Evolutionary conservation across 2,329 filamentous ascomycete genomes (phyloP).

Genomic region (Exophiala lecanii-corni): DNA sequence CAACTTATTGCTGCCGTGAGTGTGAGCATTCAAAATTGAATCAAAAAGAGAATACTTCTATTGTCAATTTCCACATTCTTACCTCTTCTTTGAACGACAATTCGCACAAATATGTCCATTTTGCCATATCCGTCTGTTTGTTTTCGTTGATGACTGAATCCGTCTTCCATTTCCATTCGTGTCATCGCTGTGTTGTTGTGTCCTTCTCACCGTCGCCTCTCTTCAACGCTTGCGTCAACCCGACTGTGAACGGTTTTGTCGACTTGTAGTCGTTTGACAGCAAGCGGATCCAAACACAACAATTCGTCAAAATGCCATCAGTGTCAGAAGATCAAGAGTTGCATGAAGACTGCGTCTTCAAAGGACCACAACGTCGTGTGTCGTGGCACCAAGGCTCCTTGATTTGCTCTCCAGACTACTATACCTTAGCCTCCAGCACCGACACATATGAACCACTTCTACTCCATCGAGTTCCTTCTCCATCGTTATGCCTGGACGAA

Average conservation of each 20-base stretch:
- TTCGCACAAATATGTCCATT: background rate
- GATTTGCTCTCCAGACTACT: background rate
- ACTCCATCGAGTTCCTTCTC: constrained; percentile 14
- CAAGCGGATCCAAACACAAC: constrained; percentile 1
- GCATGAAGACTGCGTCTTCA: background rate
- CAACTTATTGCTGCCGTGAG: background rate
- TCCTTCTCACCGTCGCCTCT: constrained; percentile 1
- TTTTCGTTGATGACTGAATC: background rate
- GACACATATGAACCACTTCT: constrained; percentile 9
- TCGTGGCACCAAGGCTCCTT: constrained; percentile 1
- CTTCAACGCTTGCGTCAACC: too few relatives aligned
- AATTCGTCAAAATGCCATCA: constrained; percentile 10
- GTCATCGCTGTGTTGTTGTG: background rate
- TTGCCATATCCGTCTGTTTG: background rate
- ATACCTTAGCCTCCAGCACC: constrained; percentile 3
- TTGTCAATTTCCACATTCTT: constrained; percentile 3
- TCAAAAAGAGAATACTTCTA: background rate
- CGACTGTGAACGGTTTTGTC: too few relatives aligned
- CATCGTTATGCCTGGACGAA: constrained; percentile 13
- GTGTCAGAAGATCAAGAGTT: constrained; percentile 1
- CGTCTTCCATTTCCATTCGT: background rate
- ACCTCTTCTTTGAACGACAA: background rate
- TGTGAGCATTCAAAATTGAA: background rate
- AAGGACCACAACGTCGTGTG: background rate
- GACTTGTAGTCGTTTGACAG: background rate